Percentiles rank a stretch among this genome's conserved stretches.
phyloP scores from a whole-genome alignment of 768 basidiomycete species.

The Bullera alba region DNA sequence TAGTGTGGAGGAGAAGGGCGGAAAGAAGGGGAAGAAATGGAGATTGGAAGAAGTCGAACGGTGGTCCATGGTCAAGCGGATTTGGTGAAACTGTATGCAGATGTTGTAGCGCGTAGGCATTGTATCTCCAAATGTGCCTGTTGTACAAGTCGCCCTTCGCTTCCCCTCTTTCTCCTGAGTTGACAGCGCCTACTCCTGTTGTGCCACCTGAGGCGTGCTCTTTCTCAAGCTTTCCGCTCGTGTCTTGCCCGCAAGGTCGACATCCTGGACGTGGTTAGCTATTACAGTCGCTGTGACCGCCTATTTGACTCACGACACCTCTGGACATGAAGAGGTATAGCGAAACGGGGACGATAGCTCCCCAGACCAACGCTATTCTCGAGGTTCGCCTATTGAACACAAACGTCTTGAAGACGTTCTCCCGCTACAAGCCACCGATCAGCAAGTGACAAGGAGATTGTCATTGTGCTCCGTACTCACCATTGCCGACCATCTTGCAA shows the following conservation, averaged over 20 bases:
- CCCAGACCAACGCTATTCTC: constrained; percentile 56
- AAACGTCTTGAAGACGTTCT: constrained; percentile 75
- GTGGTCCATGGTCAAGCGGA: constrained; percentile 93
- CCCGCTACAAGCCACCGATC: constrained; percentile 54
- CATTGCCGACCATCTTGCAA: constrained; percentile 59
- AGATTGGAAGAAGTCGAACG: constrained; percentile 81
- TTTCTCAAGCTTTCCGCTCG: constrained; percentile 18
- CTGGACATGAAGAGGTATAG: constrained; percentile 25
- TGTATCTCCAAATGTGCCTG: background rate
- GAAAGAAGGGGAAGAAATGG: constrained; percentile 50
- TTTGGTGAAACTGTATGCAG: constrained; percentile 52
- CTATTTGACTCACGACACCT: constrained; percentile 35
- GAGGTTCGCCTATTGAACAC: constrained; percentile 67
- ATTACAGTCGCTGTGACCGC: background rate
- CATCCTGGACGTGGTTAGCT: constrained; percentile 17
- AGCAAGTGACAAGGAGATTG: too few species aligned
- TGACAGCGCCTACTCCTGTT: constrained; percentile 8
- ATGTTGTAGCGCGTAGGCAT: background rate
- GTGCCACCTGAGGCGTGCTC: constrained; percentile 14
- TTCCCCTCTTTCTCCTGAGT: constrained; percentile 6
- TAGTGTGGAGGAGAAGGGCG: constrained; percentile 11
- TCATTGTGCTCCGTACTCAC: constrained; percentile 40
- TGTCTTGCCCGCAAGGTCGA: constrained; percentile 40
- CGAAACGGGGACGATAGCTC: constrained; percentile 59
- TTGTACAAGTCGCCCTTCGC: background rate